Evolutionary conservation across 805 yeast genomes (phyloP).

Genomic region (Pichia membranifaciens): DNA sequence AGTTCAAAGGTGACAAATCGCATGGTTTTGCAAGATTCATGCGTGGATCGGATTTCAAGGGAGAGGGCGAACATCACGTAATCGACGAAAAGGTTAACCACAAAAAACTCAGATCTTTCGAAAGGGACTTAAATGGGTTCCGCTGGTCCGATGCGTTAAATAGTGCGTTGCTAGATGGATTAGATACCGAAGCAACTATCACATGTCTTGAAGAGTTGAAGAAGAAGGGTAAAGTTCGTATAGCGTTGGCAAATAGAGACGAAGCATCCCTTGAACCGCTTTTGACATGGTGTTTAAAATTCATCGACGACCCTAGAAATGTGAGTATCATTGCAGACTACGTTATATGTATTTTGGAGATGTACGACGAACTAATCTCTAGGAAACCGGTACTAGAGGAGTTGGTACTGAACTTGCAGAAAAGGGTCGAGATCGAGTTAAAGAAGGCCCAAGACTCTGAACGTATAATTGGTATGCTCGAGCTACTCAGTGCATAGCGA

Average conservation of each 20-base stretch:
- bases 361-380: conserved; percentile 72
- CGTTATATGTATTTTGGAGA: conserved; percentile 59
- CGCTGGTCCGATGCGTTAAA: conserved; percentile 92
- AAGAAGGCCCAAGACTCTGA: conserved; percentile 81
- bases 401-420: conserved; percentile 53
- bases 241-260: conserved; percentile 76
- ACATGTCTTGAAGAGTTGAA: conserved; percentile 83
- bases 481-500: conserved; percentile 55
- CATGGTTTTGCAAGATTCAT: conserved; percentile 74
- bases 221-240: conserved; percentile 80
- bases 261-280: conserved; percentile 78
- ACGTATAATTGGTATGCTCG: conserved; percentile 89
- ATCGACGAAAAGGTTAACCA: conserved; percentile 49
- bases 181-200: conserved; percentile 71
- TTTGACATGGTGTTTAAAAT: conserved; percentile 72
- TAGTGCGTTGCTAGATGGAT: conserved; percentile 63
- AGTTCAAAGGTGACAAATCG: conserved; percentile 39
- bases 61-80: conserved; percentile 76
- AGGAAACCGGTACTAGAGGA: conserved; percentile 74
- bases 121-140: conserved; percentile 77
- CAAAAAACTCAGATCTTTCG: conserved; percentile 75
- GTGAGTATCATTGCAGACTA: conserved; percentile 61
- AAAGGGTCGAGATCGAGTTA: conserved; percentile 62
- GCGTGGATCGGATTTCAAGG: conserved; percentile 86
- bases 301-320: conserved; percentile 74